A percentile compares a stretch with the other conserved stretches of the same genome.
These are phyloP conservation scores for Botrytis aclada DNA, from an alignment of 2,329 filamentous ascomycete species.

Conservation along the genomic window DNA sequence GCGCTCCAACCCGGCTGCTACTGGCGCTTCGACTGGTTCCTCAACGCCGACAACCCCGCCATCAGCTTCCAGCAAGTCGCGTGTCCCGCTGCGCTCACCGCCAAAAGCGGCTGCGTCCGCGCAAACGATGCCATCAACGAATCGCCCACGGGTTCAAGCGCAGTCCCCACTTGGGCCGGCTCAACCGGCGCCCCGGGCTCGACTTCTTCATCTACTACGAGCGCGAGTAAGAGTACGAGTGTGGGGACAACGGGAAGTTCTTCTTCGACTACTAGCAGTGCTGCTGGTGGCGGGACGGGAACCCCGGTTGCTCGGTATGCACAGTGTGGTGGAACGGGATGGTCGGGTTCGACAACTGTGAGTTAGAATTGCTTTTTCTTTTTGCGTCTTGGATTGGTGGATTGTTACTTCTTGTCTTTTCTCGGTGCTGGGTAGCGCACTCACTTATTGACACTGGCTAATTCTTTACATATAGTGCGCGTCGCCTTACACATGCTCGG, in stretches of 20 bases:
- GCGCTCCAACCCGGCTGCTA: conserved; percentile 46
- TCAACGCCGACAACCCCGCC: conserved; percentile 46
- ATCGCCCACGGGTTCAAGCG: conserved; percentile 10
- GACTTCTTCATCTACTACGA: background rate
- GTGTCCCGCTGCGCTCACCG: conserved; percentile 46
- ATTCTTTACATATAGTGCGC: background rate
- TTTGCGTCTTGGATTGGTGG: background rate
- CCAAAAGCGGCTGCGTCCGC: conserved; percentile 41
- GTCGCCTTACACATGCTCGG: conserved; percentile 11
- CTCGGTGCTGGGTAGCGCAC: too few relatives aligned
- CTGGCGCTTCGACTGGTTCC: conserved; percentile 54
- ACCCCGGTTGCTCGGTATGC: background rate
- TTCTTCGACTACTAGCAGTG: background rate
- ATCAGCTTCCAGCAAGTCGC: conserved; percentile 46
- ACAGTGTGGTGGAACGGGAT: conserved; percentile 17
- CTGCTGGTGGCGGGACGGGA: background rate
- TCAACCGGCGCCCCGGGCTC: background rate
- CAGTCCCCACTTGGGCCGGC: conserved; percentile 7
- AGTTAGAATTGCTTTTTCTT: background rate
- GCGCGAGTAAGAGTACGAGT: background rate
- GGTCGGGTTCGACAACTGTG: conserved; percentile 7
- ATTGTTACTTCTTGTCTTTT: background rate
- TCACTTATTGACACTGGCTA: too few relatives aligned
- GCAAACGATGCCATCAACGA: conserved; percentile 17
- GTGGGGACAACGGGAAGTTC: background rate